Percentiles rank a stretch among this genome's conserved stretches.
Conservation (phyloP, 306 rosid species). For the Sophora flavescens region DNA sequence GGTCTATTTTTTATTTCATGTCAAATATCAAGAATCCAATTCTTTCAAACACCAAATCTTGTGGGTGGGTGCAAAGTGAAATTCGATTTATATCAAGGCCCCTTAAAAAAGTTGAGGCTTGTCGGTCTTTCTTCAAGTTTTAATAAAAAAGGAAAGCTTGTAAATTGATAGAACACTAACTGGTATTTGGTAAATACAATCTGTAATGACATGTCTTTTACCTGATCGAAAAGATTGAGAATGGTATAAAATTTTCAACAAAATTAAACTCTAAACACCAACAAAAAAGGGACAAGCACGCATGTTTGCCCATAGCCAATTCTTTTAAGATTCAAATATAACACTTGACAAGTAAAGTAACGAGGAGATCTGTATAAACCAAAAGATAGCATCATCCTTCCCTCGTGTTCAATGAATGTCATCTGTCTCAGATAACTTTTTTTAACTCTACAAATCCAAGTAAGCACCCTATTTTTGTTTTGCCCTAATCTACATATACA, state of each 20-base stretch:
- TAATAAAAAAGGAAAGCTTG: constrained; percentile 29
- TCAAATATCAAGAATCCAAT: constrained; percentile 47
- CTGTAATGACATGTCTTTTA: not conserved
- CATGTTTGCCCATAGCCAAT: not conserved
- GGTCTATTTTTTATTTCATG: constrained; percentile 42
- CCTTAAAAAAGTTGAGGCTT: constrained; percentile 14
- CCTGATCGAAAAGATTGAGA: too few relatives aligned
- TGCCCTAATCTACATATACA: constrained; percentile 27
- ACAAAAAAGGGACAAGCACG: too few relatives aligned
- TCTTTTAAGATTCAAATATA: constrained; percentile 14
- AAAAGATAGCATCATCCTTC: not conserved
- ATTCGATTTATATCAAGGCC: not conserved
- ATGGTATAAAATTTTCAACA: too few relatives aligned
- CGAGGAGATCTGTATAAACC: not conserved
- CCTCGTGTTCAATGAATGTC: constrained; percentile 21
- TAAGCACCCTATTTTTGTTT: not conserved
- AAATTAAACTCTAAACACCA: too few relatives aligned
- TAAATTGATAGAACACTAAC: constrained; percentile 28
- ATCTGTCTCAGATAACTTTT: not conserved
- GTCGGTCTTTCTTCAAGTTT: constrained; percentile 21
- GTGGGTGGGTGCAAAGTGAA: constrained; percentile 21
- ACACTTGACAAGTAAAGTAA: not conserved
- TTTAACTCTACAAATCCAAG: constrained; percentile 6
- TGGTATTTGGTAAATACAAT: not conserved
- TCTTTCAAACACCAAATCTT: constrained; percentile 40